Evolutionary conservation across 192 early-diverging fungal genomes (phyloP), one percentile per base, ranked within the genome.

Genomic region (Coemansia sp.): DNA sequence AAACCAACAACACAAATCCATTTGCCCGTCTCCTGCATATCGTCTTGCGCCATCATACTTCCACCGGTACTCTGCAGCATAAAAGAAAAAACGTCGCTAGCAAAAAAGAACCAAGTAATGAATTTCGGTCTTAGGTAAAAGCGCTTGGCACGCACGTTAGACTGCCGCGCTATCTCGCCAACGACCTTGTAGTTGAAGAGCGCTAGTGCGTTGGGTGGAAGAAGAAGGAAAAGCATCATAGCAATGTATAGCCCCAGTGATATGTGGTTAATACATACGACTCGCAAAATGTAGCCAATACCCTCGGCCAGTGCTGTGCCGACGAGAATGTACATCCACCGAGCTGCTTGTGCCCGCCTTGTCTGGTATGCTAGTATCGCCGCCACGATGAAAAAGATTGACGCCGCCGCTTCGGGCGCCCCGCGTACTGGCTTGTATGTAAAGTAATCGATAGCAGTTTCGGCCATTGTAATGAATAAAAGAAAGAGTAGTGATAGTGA

Each of bases 141-240:
- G 3, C 9, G 41, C 6, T 55, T 61, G 0, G 38, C 36, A 6
- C 27, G 18, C 47, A 64, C 60, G 3, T 58, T 55, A 1, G 74
- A 81, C 11, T 27, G 44, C 12, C 70, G 69, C 10, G 76, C 73
- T 2, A 84, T 60, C 16, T 85, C 70, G 43, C 72, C 83, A 2
- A 86, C 39, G 11, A 79, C 69, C 39, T 85, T 86, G 70, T 85
- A 86, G 66, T 86, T 85, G 18, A 74, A 72, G 18, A 86, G 47
- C 10, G 85, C 83, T 20, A 86, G 65, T 7, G 85, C 83, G 40
- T 86, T 84, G 40, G 85, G 85, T 12, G 85, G 75, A 6, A 86
- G 71, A 11, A 85, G 46, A 9, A 86, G 74, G 39, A 81, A 75
- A 33, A 86, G 65, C 7, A 65, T 78, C 62, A 74, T 84, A 11